A percentile compares a stretch with the other conserved stretches of the same genome.
These are phyloP conservation scores for Colletotrichum phormii DNA, from an alignment of 2,329 filamentous ascomycete genomes.

Conservation along the genomic window DNA sequence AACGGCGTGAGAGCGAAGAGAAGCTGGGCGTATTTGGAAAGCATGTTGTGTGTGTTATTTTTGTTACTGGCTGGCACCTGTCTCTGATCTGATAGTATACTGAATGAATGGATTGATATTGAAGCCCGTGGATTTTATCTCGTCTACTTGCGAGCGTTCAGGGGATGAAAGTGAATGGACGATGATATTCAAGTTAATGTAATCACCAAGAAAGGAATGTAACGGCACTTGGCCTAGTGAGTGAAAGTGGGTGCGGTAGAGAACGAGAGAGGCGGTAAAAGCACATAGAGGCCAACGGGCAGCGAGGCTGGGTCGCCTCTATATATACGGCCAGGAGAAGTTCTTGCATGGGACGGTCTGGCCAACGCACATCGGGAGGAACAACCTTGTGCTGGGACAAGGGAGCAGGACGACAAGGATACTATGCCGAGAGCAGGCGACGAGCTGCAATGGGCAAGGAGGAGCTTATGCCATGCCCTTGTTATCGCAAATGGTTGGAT, in stretches of 20 bases:
- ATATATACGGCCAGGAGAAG: constrained; percentile 11
- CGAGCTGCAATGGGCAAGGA: neutral
- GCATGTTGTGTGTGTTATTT: neutral
- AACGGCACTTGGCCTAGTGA: constrained; percentile 29
- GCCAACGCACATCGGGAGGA: neutral
- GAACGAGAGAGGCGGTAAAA: constrained; percentile 5
- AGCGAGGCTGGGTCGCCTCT: constrained; percentile 12
- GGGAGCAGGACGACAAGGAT: constrained; percentile 15
- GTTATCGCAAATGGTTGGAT: neutral
- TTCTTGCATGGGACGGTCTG: neutral
- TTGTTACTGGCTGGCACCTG: neutral
- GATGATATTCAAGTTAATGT: constrained; percentile 4
- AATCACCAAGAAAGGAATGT: constrained; percentile 31
- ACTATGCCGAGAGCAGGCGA: neutral
- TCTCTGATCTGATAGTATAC: neutral
- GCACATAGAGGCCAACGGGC: neutral
- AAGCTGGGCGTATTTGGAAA: neutral
- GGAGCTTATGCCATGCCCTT: constrained; percentile 15
- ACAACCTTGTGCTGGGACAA: neutral
- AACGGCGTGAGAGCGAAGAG: constrained; percentile 40
- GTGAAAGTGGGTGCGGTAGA: constrained; percentile 5
- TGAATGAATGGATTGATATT: neutral
- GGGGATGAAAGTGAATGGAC: constrained; percentile 13
- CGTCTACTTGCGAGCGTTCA: neutral
- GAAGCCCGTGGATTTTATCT: neutral